phyloP scores from a whole-genome alignment of 805 yeast genomes.

The Myxozyma nipponensis region DNA sequence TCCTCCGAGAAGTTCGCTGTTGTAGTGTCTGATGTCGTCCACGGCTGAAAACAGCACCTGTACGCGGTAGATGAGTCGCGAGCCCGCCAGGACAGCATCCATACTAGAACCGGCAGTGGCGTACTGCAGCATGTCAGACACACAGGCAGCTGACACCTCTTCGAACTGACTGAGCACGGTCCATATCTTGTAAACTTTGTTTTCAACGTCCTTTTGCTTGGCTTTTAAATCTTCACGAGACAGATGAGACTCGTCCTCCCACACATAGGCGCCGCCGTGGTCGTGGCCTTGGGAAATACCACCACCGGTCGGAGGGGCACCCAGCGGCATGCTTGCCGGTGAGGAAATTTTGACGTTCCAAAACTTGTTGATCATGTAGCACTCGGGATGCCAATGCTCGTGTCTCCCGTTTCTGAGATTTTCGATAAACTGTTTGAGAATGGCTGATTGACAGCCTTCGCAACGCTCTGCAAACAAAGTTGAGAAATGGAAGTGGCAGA shows the following conservation, averaged over 20 bases:
- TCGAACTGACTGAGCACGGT: conserved; percentile 81
- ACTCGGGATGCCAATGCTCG: conserved; percentile 99
- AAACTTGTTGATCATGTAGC: conserved; percentile 94
- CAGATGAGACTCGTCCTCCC: conserved; percentile 38
- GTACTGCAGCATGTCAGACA: conserved; percentile 83
- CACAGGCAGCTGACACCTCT: conserved; percentile 82
- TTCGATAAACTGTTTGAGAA: conserved; percentile 91
- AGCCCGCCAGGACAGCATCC: conserved; percentile 66
- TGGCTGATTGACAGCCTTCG: conserved; percentile 89
- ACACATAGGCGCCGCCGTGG: conserved; percentile 21
- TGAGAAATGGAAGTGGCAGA: conserved; percentile 92
- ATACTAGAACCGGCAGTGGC: conserved; percentile 70
- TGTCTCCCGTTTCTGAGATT: conserved; percentile 83
- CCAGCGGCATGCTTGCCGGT: too few relatives aligned
- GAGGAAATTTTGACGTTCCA: conserved; percentile 75
- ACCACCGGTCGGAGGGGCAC: conserved; percentile 42
- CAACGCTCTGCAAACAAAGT: conserved; percentile 79
- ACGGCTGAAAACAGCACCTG: conserved; percentile 75
- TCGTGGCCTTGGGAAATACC: conserved; percentile 11
- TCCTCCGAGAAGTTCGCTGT: neutral
- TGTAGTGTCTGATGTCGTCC: conserved; percentile 42
- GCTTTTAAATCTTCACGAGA: conserved; percentile 45
- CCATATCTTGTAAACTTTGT: conserved; percentile 67
- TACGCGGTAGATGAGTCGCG: conserved; percentile 64
- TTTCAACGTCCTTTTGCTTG: conserved; percentile 64